Conservation (phyloP, 106 monocot species). For the Apostasia ramifera region DNA sequence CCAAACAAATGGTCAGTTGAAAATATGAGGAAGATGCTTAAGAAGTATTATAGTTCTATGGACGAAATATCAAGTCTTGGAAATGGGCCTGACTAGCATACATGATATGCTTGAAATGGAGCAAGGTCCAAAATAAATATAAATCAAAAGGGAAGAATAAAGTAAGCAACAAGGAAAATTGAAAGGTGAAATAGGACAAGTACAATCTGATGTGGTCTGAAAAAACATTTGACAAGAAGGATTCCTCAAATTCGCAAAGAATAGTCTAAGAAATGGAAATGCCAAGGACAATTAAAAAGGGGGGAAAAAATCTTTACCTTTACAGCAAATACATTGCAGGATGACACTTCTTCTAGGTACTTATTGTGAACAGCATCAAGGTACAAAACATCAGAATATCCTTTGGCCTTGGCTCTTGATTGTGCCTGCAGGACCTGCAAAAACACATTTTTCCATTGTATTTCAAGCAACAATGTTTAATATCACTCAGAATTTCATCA, state of each 20-base stretch:
- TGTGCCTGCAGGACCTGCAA: constrained; percentile 76
- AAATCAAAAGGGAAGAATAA: not conserved
- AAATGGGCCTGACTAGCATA: too few species aligned
- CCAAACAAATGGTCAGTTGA: not conserved
- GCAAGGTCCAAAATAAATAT: not conserved
- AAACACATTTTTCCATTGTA: not conserved
- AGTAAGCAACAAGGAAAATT: too few species aligned
- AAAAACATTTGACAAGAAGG: not conserved
- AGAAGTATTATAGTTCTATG: too few species aligned
- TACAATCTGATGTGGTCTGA: not conserved
- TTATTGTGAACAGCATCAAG: constrained; percentile 77
- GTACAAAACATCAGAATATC: constrained; percentile 85
- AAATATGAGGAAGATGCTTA: not conserved
- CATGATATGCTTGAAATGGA: too few species aligned
- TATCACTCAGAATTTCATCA: too few species aligned
- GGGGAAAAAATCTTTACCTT: constrained; percentile 32
- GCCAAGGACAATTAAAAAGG: not conserved
- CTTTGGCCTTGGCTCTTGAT: constrained; percentile 64
- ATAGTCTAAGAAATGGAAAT: not conserved
- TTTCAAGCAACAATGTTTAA: not conserved
- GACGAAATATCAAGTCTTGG: too few species aligned
- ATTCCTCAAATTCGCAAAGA: not conserved
- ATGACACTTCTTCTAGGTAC: constrained; percentile 86
- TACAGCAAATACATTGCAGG: constrained; percentile 89
- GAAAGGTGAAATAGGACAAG: not conserved